phyloP scores from a whole-genome alignment of 164 flowering plant genomes.

The Houttuynia cordata region DNA sequence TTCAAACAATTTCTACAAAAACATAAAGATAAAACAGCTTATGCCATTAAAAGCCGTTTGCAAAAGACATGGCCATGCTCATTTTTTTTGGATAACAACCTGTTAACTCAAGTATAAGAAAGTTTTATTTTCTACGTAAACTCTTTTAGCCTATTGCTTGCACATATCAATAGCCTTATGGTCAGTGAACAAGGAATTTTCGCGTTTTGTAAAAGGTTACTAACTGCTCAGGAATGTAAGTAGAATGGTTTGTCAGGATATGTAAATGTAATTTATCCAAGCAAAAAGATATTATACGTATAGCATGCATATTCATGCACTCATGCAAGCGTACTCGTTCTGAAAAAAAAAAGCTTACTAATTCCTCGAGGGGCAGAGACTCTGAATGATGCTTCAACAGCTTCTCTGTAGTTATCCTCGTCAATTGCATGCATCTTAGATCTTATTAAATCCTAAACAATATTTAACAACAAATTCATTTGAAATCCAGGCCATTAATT shows the following conservation, averaged over 20 bases:
- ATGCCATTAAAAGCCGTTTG: no score
- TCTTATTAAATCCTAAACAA: conserved; percentile 60
- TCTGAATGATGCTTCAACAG: conserved; percentile 85
- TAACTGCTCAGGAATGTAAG: no score
- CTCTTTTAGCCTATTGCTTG: no score
- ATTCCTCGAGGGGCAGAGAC: conserved; percentile 77
- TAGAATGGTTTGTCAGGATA: neutral
- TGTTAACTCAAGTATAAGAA: no score
- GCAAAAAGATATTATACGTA: neutral
- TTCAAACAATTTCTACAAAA: no score
- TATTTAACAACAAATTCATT: conserved; percentile 1
- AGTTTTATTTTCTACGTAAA: no score
- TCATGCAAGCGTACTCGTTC: neutral
- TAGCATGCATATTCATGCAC: neutral
- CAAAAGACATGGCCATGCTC: no score
- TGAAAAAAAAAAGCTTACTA: conserved; percentile 36
- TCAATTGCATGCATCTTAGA: conserved; percentile 56
- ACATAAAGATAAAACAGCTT: no score
- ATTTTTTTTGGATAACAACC: no score
- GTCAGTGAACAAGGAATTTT: no score
- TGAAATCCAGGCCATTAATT: conserved; percentile 5
- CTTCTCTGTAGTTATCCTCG: conserved; percentile 98
- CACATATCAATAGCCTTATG: no score
- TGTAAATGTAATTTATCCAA: neutral
- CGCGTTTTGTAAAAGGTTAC: no score